Evolutionary conservation across 2,329 filamentous ascomycete species (phyloP), one percentile per base, ranked within the genome.

Genomic region (Clonostachys chloroleuca): DNA sequence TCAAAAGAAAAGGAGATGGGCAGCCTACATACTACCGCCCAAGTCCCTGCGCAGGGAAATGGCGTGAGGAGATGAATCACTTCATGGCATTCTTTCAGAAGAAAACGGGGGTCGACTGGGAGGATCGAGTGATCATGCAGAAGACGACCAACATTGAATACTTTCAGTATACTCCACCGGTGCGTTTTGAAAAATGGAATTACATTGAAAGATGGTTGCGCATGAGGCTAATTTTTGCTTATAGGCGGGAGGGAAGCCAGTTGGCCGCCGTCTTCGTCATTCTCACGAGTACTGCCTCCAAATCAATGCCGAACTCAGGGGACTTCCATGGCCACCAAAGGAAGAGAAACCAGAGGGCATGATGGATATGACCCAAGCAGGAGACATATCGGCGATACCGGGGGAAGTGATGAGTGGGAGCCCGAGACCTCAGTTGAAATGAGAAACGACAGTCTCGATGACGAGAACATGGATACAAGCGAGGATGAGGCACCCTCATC

Each of bases 51-150:
- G 61, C 69, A 0, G 62, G 67, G 1, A 52, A 59, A 4, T 75
- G 78, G 57, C 45, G 57, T 3, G 45, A 50, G 3, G 79, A 82
- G 24, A 70, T 80, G 49, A 51, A 52, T 0, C 63, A 66, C 1
- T 87, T 88, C 59, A 69, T 68, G 49, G 53, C 62, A 1, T 81
- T 84, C 53, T 89, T 89, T 58, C 60, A 59, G 12, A 64, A 67
- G 8, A 80, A 81, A 59, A 82, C 82, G 0, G 78, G 78, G 0
- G 66, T 81, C 10, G 59, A 67, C 2, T 89, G 84, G 85, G 69
- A 77, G n/a, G 65, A 82, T 40, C 70, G 81, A 13, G 59, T 79
- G 1, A 46, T 63, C 6, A 58, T 58, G 43, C 57, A 62, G 34
- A 60, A 59, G 6, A 66, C 60, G 2, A 64, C 34, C 10, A 16